A percentile compares a stretch with the other conserved stretches of the same genome.
Evolutionary conservation across 1,284 basidiomycete genomes (phyloP).

Genomic region (Coniophora puteana): DNA sequence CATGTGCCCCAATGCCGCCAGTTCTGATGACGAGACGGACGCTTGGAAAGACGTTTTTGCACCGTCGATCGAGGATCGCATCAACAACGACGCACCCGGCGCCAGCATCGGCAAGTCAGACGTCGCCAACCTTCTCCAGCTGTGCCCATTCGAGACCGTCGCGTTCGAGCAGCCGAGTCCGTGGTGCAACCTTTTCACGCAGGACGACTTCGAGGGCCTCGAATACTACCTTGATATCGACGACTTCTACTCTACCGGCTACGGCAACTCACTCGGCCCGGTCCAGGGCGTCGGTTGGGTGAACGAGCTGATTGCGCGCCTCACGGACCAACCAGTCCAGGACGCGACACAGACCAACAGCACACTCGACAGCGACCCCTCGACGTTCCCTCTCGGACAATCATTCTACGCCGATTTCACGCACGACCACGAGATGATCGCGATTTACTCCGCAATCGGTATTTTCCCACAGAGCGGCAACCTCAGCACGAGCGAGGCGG

Average conservation of each 20-base stretch:
- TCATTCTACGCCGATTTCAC: constrained; percentile 70
- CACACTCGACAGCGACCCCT: constrained; percentile 59
- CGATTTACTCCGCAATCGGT: constrained; percentile 67
- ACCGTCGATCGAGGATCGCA: constrained; percentile 49
- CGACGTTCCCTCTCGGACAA: constrained; percentile 66
- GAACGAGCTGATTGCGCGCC: constrained; percentile 76
- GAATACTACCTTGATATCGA: constrained; percentile 69
- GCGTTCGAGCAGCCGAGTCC: constrained; percentile 47
- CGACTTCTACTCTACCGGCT: constrained; percentile 63
- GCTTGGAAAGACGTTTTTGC: constrained; percentile 55
- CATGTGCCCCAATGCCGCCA: constrained; percentile 58
- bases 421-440: constrained; percentile 76
- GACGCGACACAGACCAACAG: constrained; percentile 73
- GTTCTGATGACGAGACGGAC: constrained; percentile 38
- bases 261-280: constrained; percentile 57
- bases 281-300: constrained; percentile 77
- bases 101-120: constrained; percentile 57
- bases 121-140: constrained; percentile 54
- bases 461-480: constrained; percentile 42
- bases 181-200: constrained; percentile 65
- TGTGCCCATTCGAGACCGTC: constrained; percentile 75
- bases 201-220: constrained; percentile 52
- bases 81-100: constrained; percentile 58
- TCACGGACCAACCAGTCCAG: constrained; percentile 55
- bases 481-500: constrained; percentile 40